Evolutionary conservation across 257 asterid species (phyloP).

Genomic region (Primulina eburnea): DNA sequence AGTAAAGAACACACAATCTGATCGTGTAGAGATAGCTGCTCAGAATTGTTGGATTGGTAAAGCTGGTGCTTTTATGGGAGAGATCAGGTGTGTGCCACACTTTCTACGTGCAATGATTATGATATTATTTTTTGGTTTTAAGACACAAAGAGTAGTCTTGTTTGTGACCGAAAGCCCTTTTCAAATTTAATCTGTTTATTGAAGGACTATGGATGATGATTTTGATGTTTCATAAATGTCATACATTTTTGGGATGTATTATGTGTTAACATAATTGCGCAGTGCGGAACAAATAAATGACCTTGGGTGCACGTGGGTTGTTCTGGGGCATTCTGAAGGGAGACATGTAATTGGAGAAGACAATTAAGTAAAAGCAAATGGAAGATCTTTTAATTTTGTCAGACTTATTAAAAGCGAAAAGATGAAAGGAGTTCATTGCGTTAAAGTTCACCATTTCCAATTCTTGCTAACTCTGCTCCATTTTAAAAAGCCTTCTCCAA

Average conservation of each 20-base stretch:
- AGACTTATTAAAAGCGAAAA: neutral
- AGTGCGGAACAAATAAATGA: constrained; percentile 93
- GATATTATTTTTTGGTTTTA: neutral
- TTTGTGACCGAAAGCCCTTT: constrained; percentile 16
- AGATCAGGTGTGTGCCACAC: constrained; percentile 62
- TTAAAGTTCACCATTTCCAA: constrained; percentile 7
- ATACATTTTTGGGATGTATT: neutral
- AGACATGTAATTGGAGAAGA: constrained; percentile 89
- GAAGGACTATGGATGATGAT: constrained; percentile 1
- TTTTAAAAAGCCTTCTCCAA: constrained; percentile 28
- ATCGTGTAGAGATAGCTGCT: constrained; percentile 75
- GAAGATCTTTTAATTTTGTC: constrained; percentile 12
- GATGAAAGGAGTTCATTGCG: neutral
- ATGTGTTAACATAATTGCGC: neutral
- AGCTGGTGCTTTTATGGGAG: constrained; percentile 99
- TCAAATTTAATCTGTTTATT: neutral
- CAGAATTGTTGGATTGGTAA: constrained; percentile 97
- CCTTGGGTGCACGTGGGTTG: constrained; percentile 95
- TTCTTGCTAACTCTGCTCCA: constrained; percentile 16
- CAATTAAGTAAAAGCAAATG: constrained; percentile 58
- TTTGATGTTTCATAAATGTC: neutral
- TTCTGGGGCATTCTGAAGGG: constrained; percentile 96
- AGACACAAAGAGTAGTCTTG: constrained; percentile 6
- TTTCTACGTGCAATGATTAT: neutral
- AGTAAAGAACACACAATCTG: constrained; percentile 69